Conservation (phyloP, 495 filamentous ascomycete species). For the Trichoderma asperelloides region DNA sequence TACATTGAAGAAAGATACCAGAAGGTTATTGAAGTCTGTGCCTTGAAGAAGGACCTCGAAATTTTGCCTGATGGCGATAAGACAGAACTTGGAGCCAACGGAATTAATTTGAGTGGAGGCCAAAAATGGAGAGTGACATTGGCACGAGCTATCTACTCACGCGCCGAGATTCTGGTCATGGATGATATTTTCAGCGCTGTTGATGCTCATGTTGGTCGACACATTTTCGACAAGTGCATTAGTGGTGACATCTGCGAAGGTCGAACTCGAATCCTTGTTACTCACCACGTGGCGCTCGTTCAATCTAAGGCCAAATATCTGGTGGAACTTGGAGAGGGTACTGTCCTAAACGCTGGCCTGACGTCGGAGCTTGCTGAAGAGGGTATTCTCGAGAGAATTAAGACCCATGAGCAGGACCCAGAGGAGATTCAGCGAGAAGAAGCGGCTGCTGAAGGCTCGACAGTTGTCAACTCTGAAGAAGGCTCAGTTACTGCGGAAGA, state of each 20-base stretch:
- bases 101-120: conserved; percentile 76
- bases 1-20: conserved; percentile 54
- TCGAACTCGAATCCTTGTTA: conserved; percentile 70
- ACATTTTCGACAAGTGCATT: conserved; percentile 67
- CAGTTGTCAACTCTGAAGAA: conserved; percentile 37
- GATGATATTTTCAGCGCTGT: conserved; percentile 81
- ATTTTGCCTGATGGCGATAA: conserved; percentile 65
- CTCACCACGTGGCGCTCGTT: conserved; percentile 70
- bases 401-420: conserved; percentile 43
- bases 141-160: conserved; percentile 69
- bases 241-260: conserved; percentile 58
- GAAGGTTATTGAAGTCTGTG: conserved; percentile 58
- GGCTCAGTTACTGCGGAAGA: conserved; percentile 14
- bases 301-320: conserved; percentile 60
- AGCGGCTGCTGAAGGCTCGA: conserved; percentile 18
- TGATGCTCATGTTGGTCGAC: conserved; percentile 65
- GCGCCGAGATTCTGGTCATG: conserved; percentile 68
- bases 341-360: conserved; percentile 50
- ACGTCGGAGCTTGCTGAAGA: conserved; percentile 47
- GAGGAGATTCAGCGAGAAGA: conserved; percentile 38
- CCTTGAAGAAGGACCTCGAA: conserved; percentile 63
- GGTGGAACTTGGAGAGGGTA: conserved; percentile 60
- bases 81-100: conserved; percentile 75
- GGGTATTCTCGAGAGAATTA: conserved; percentile 49
- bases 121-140: conserved; percentile 77